Percentiles rank a stretch among this genome's conserved stretches.
These are phyloP conservation scores for Coffea canephora DNA, from an alignment of 257 asterid genomes.

Conservation along the genomic window DNA sequence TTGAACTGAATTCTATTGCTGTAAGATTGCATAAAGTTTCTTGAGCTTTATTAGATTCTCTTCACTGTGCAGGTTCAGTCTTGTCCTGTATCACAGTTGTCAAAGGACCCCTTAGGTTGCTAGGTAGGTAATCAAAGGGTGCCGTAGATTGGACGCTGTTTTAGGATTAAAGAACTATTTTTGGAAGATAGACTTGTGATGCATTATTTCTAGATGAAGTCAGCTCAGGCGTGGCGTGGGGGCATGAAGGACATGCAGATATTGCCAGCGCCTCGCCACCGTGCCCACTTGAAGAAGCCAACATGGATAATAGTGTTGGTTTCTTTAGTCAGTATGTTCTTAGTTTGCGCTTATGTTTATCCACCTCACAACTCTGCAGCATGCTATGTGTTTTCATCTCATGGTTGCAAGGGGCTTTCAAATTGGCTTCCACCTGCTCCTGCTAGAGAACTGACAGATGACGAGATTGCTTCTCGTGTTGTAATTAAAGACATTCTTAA, in stretches of 20 bases:
- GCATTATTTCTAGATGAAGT: slow-evolving; percentile 72
- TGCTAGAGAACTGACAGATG: slow-evolving; percentile 77
- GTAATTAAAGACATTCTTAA: slow-evolving; percentile 79
- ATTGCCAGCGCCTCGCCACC: slow-evolving; percentile 79
- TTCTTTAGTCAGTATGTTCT: slow-evolving; percentile 81
- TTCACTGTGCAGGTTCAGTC: slow-evolving; percentile 23
- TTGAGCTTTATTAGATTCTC: background rate
- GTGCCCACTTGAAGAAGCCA: slow-evolving; percentile 79
- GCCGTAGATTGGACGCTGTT: slow-evolving; percentile 7
- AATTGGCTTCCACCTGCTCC: slow-evolving; percentile 87
- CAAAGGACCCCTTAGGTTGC: slow-evolving; percentile 7
- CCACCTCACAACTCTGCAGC: slow-evolving; percentile 85
- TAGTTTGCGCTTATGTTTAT: slow-evolving; percentile 81
- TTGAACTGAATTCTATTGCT: background rate
- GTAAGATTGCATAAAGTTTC: background rate
- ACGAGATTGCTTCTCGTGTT: slow-evolving; percentile 81
- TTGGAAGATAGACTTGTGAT: slow-evolving; percentile 29
- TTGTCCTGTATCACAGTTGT: slow-evolving; percentile 13
- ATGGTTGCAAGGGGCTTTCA: slow-evolving; percentile 67
- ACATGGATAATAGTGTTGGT: slow-evolving; percentile 90
- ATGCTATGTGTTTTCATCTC: slow-evolving; percentile 77
- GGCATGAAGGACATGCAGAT: slow-evolving; percentile 84
- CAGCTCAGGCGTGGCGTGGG: slow-evolving; percentile 79
- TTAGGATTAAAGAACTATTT: background rate
- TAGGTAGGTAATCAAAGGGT: slow-evolving; percentile 6